Evolutionary conservation across 805 yeast species (phyloP).

Genomic region (Alloascoidea africana): DNA sequence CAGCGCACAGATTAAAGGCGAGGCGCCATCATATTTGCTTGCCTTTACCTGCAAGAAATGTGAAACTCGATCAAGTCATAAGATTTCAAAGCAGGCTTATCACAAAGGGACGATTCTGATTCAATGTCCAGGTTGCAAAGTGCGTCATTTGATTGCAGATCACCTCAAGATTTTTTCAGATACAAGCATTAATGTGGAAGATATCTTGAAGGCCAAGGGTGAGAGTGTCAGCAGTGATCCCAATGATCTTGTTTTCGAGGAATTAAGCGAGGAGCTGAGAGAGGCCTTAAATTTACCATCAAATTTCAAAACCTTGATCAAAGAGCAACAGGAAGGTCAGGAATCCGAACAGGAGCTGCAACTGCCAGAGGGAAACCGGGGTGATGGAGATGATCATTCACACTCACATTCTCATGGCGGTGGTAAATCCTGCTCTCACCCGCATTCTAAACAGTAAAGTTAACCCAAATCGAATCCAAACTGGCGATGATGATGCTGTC

Average conservation of each 20-base stretch:
- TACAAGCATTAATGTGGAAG: slow-evolving; percentile 60
- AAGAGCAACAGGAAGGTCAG: no score
- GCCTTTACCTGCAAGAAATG: slow-evolving; percentile 91
- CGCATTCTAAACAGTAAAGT: no score
- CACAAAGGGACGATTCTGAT: slow-evolving; percentile 74
- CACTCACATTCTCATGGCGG: no score
- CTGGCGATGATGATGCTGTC: no score
- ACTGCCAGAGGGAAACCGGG: no score
- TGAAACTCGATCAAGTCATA: slow-evolving; percentile 68
- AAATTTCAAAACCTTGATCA: no score
- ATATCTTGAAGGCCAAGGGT: slow-evolving; percentile 61
- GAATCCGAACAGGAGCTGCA: no score
- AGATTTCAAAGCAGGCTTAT: slow-evolving; percentile 88
- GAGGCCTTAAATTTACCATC: no score
- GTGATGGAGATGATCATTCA: no score
- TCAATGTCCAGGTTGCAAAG: slow-evolving; percentile 84
- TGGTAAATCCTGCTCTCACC: no score
- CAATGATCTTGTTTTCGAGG: slow-evolving; percentile 56
- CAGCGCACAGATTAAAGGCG: no score
- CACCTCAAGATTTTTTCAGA: slow-evolving; percentile 77
- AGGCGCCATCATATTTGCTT: slow-evolving; percentile 57
- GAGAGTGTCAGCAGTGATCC: slow-evolving; percentile 51
- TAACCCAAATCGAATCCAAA: no score
- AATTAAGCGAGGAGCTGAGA: slow-evolving; percentile 41
- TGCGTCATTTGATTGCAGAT: slow-evolving; percentile 84